Evolutionary conservation across 352 stramenopile genomes (phyloP).

Genomic region (Globisporangium nagaii): DNA sequence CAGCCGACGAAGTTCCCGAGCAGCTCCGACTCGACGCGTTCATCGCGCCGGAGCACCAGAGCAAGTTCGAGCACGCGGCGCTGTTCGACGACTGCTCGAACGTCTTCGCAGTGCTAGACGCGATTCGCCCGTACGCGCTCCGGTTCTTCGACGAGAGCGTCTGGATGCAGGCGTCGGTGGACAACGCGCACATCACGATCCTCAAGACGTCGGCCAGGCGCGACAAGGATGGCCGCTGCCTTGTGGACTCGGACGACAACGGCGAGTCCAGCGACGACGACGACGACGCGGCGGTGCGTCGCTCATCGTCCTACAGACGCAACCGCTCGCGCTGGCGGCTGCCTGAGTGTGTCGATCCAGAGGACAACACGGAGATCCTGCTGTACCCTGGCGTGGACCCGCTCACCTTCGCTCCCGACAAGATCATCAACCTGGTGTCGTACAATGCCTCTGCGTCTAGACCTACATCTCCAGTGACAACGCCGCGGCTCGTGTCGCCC

Average conservation of each 20-base stretch:
- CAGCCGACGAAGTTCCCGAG: conserved; percentile 21
- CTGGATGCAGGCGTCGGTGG: conserved; percentile 25
- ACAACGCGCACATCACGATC: conserved; percentile 33
- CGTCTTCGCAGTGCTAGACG: conserved; percentile 56
- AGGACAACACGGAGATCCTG: conserved; percentile 39
- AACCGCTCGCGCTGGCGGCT: conserved; percentile 26
- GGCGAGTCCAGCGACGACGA: conserved; percentile 25
- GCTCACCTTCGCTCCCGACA: conserved; percentile 43
- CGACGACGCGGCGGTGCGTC: conserved; percentile 2
- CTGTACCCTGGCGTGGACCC: conserved; percentile 45
- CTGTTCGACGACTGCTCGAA: conserved; percentile 55
- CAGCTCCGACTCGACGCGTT: conserved; percentile 42
- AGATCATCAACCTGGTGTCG: conserved; percentile 66
- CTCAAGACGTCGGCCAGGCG: conserved; percentile 28
- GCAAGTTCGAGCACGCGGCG: conserved; percentile 39
- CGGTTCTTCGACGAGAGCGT: conserved; percentile 39
- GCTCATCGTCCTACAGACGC: conserved; percentile 21
- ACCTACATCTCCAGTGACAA: neutral
- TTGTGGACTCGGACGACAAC: conserved; percentile 34
- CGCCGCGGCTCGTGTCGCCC: conserved; percentile 11
- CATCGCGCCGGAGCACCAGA: conserved; percentile 33
- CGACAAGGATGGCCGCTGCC: conserved; percentile 21
- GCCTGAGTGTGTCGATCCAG: conserved; percentile 39
- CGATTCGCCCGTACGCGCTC: conserved; percentile 50
- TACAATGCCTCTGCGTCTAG: too few species aligned